These are phyloP conservation scores for Hylodesmum podocarpum DNA, from an alignment of 306 rosid species.

Conservation along the genomic window DNA sequence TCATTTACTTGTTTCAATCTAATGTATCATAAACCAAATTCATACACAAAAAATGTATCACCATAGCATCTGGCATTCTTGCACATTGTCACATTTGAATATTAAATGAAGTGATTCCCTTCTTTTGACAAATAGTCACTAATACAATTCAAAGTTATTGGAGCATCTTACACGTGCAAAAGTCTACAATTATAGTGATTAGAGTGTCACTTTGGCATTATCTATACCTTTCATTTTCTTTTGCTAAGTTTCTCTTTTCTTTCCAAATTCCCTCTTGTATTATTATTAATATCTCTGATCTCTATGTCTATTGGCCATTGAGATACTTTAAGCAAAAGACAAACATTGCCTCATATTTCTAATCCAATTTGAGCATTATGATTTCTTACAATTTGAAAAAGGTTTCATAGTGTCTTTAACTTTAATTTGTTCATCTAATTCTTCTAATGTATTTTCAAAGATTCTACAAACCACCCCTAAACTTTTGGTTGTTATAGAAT, in stretches of 20 bases:
- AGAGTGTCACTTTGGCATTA: constrained; percentile 39
- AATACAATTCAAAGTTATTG: constrained; percentile 3
- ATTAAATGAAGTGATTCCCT: constrained; percentile 23
- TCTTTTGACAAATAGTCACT: not conserved
- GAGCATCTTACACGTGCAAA: constrained; percentile 40
- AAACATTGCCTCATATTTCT: constrained; percentile 11
- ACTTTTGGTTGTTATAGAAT: constrained; percentile 29
- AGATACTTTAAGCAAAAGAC: constrained; percentile 28
- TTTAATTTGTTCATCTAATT: constrained; percentile 7
- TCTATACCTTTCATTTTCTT: not conserved
- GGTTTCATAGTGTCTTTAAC: not conserved
- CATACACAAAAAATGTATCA: not conserved
- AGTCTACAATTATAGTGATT: constrained; percentile 10
- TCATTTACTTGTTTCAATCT: not conserved
- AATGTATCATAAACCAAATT: not conserved
- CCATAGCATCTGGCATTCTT: not conserved
- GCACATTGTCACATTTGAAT: not conserved
- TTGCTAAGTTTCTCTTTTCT: not conserved
- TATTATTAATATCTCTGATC: not conserved
- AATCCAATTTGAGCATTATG: constrained; percentile 2
- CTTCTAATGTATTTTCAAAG: not conserved
- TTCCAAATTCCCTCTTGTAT: constrained; percentile 15
- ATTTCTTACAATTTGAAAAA: not conserved
- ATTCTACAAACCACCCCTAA: constrained; percentile 10
- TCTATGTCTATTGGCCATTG: not conserved